Conservation (phyloP, 2,329 filamentous ascomycete genomes). For the Talaromyces sp. region DNA sequence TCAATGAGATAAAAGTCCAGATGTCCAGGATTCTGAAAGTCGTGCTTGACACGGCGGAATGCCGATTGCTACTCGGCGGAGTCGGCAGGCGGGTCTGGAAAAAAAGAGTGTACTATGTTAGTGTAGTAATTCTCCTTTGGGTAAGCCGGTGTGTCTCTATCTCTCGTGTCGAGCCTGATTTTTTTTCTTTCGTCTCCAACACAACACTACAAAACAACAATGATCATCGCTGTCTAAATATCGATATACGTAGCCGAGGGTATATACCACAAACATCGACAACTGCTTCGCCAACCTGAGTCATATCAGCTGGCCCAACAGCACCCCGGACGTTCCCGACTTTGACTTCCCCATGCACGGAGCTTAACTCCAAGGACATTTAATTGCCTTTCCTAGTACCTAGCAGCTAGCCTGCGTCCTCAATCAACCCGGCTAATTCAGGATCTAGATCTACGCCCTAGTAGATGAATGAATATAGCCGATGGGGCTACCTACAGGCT, state of each 20-base stretch:
- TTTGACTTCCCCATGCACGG: neutral
- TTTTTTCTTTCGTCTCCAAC: neutral
- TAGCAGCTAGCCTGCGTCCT: neutral
- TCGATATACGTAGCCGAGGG: neutral
- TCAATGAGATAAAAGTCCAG: neutral
- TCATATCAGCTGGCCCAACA: neutral
- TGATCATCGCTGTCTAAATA: too few species aligned
- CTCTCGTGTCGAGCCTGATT: neutral
- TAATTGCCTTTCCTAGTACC: neutral
- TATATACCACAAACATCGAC: neutral
- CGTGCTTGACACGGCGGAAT: neutral
- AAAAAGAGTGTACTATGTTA: neutral
- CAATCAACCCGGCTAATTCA: neutral
- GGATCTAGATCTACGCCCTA: neutral
- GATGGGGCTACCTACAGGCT: neutral
- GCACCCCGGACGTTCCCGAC: neutral
- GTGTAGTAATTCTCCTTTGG: neutral
- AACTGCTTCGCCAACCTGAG: neutral
- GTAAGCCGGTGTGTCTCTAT: conserved; percentile 1
- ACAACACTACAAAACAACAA: neutral
- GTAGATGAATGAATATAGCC: neutral
- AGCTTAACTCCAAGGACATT: neutral
- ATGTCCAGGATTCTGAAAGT: neutral
- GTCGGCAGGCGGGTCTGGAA: conserved; percentile 1
- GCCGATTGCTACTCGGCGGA: neutral